These are phyloP conservation scores for Trametes sanguinea DNA, from an alignment of 768 basidiomycete species.

Conservation along the genomic window DNA sequence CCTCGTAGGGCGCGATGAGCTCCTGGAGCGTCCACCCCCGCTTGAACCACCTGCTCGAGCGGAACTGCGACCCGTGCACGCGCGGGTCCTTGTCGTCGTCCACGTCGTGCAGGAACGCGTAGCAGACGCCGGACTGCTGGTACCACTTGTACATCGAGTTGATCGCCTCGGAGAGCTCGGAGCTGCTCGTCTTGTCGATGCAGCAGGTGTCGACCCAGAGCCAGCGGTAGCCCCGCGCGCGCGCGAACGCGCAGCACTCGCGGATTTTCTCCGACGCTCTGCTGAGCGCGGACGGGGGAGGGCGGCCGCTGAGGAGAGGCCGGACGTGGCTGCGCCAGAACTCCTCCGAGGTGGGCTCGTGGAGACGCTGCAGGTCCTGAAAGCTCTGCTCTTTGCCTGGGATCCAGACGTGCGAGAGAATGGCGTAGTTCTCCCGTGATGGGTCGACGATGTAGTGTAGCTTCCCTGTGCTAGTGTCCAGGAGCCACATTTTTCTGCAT, in stretches of 20 bases:
- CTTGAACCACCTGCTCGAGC: slow-evolving; percentile 9
- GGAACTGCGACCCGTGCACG: slow-evolving; percentile 4
- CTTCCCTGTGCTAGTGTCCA: slow-evolving; percentile 3
- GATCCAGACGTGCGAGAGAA: slow-evolving; percentile 22
- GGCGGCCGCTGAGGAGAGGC: neutral
- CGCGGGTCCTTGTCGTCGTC: slow-evolving; percentile 6
- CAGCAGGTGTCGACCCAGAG: slow-evolving; percentile 19
- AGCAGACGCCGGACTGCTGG: slow-evolving; percentile 13
- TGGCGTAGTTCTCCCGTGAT: slow-evolving; percentile 8
- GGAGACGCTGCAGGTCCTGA: slow-evolving; percentile 13
- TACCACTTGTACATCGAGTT: slow-evolving; percentile 22
- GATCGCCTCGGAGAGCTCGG: slow-evolving; percentile 20
- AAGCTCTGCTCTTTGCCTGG: slow-evolving; percentile 8
- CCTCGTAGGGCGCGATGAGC: slow-evolving; percentile 8
- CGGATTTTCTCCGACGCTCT: slow-evolving; percentile 12
- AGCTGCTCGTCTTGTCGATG: slow-evolving; percentile 23
- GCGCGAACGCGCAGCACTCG: slow-evolving; percentile 13
- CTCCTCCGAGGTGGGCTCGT: neutral
- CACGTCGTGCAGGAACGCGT: slow-evolving; percentile 13
- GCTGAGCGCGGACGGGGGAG: neutral
- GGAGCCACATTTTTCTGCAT: neutral
- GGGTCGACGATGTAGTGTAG: slow-evolving; percentile 6
- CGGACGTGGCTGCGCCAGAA: neutral
- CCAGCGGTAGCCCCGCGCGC: slow-evolving; percentile 1
- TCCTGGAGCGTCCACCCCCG: slow-evolving; percentile 17